Percentiles rank a stretch among this genome's conserved stretches.
Evolutionary conservation across 2,329 filamentous ascomycete species (phyloP).

Genomic region (Penicillium sp.): DNA sequence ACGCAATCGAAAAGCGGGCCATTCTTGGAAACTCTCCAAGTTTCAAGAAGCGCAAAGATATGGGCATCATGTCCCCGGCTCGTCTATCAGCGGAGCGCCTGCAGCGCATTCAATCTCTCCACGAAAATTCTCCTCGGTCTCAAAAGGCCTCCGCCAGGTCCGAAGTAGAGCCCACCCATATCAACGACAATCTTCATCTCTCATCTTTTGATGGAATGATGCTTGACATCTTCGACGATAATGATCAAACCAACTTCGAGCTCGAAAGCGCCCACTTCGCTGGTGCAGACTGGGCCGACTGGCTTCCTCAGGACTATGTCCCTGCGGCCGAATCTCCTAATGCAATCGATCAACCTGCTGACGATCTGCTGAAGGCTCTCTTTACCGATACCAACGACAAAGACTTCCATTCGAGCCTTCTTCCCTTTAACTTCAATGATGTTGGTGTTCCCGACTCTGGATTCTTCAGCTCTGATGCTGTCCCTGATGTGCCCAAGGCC

Average conservation of each 20-base stretch:
- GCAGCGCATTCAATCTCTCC: slow-evolving; percentile 35
- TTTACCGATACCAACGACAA: slow-evolving; percentile 37
- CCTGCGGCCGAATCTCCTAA: slow-evolving; percentile 33
- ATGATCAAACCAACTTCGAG: slow-evolving; percentile 27
- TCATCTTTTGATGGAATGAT: slow-evolving; percentile 37
- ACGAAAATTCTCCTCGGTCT: slow-evolving; percentile 26
- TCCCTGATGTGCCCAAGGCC: slow-evolving; percentile 29
- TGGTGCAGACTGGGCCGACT: slow-evolving; percentile 38
- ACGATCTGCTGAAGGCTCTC: slow-evolving; percentile 39
- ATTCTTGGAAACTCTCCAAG: slow-evolving; percentile 41
- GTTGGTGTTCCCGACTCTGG: slow-evolving; percentile 37
- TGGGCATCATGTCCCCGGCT: slow-evolving; percentile 27
- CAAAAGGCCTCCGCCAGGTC: slow-evolving; percentile 28
- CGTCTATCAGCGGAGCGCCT: slow-evolving; percentile 37
- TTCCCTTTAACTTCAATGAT: slow-evolving; percentile 34
- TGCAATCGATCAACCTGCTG: slow-evolving; percentile 22
- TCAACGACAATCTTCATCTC: slow-evolving; percentile 22
- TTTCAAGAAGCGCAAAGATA: slow-evolving; percentile 26
- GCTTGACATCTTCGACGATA: slow-evolving; percentile 42
- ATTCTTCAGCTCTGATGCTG: slow-evolving; percentile 39
- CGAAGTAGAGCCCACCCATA: slow-evolving; percentile 17
- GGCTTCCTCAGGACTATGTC: slow-evolving; percentile 39
- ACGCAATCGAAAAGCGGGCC: slow-evolving; percentile 38
- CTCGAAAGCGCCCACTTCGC: slow-evolving; percentile 29
- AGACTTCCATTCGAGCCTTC: slow-evolving; percentile 28